phyloP scores from a whole-genome alignment of 75 land plant genomes.

The Pinus albicaulis region DNA sequence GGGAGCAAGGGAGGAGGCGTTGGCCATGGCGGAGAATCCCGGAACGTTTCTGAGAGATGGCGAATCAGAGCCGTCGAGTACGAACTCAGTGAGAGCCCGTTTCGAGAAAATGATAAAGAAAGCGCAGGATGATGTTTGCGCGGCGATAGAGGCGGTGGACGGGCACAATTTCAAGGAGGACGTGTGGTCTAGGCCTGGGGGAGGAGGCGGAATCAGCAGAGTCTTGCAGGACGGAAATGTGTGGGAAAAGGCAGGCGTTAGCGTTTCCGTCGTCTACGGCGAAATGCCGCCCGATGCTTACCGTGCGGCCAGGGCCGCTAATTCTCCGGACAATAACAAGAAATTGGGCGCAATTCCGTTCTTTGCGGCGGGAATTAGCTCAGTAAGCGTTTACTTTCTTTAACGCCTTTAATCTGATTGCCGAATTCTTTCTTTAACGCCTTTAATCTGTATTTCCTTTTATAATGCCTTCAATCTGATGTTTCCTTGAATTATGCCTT shows the following conservation, averaged over 20 bases:
- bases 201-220: conserved; percentile 96
- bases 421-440: too few species aligned
- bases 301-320: conserved; percentile 62
- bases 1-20: conserved; percentile 18
- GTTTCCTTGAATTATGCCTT: too few species aligned
- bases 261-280: conserved; percentile 95
- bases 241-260: conserved; percentile 98
- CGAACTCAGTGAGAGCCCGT: conserved; percentile 58
- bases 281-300: conserved; percentile 99
- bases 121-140: conserved; percentile 87
- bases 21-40: conserved; percentile 61
- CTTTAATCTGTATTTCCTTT: too few species aligned
- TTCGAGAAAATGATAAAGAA: conserved; percentile 91
- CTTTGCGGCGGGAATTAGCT: conserved; percentile 98
- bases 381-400: conserved; percentile 39
- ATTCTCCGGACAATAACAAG: conserved; percentile 11
- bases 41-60: conserved; percentile 64
- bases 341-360: conserved; percentile 87
- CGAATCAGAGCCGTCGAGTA: conserved; percentile 14
- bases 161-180: conserved; percentile 89
- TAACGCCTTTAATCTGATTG: too few species aligned
- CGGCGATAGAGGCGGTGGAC: conserved; percentile 79
- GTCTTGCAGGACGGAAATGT: conserved; percentile 91
- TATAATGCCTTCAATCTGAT: too few species aligned
- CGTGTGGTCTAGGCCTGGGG: conserved; percentile 93